Evolutionary conservation across 2,329 filamentous ascomycete species (phyloP).

Genomic region (Cryphonectria nitschkei): DNA sequence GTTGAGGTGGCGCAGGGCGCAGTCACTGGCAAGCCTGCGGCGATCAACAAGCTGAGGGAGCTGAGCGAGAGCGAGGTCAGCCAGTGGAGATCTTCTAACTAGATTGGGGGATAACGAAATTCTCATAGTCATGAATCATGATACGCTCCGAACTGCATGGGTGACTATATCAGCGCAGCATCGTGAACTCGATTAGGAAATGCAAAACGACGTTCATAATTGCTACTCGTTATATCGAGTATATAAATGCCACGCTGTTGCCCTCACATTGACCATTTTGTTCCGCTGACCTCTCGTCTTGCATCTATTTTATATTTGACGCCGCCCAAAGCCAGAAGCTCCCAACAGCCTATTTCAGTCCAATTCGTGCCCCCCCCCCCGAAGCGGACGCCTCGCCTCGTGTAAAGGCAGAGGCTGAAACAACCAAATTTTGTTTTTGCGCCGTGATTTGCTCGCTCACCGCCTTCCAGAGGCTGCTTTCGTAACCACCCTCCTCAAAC

Average conservation of each 20-base stretch:
- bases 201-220: background rate
- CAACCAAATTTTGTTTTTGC: background rate
- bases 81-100: slow-evolving; percentile 56
- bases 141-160: background rate
- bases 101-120: slow-evolving; percentile 15
- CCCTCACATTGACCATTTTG: background rate
- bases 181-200: background rate
- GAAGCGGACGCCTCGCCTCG: background rate
- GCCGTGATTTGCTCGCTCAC: background rate
- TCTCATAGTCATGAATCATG: background rate
- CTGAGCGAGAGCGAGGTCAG: slow-evolving; percentile 68
- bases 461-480: background rate
- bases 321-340: background rate
- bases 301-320: background rate
- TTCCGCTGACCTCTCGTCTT: background rate
- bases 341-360: background rate
- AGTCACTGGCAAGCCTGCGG: slow-evolving; percentile 71
- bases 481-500: background rate
- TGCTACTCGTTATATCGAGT: background rate
- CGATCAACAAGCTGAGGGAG: slow-evolving; percentile 77
- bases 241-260: background rate
- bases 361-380: too few species aligned
- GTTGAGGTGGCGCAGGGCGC: slow-evolving; percentile 77
- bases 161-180: background rate
- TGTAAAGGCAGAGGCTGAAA: background rate